Evolutionary conservation across 1,284 basidiomycete species (phyloP), one percentile per base, ranked within the genome.

Genomic region (Melampsora americana): DNA sequence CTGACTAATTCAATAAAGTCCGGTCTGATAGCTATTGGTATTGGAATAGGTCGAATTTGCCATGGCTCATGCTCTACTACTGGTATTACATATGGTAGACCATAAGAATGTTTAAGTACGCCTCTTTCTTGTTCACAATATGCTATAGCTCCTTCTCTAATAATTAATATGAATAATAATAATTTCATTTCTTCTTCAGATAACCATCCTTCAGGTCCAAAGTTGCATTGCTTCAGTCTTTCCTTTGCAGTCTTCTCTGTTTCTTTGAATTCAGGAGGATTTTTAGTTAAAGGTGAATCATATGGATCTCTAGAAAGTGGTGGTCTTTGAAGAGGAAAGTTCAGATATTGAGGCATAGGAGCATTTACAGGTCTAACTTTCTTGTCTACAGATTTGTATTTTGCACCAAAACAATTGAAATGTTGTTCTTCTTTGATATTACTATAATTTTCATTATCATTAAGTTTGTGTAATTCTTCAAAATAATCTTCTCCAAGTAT

Each of bases 351-450:
- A 23, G 46, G 71, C 61, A 73, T 66, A 35, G 46, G 46, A 23
- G 42, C 32, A 53, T 72, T 72, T 5, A 64, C 60, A 7, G 59
- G 59, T 32, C 32, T 64, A 7, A 72, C 44, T 26, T 72, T 72
- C 30, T 46, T 50, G 4, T 20, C 20, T 11, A 73, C 71, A 7
- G 71, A 48, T 53, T 73, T 73, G 23, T 66, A 73, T 18, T 73
- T 73, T 5, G 62, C 23, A 14, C 28, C 61, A 20, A 64, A 61
- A 42, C 35, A 30, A n/a, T 44, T 12, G 4, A 48, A 28, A 4
- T 16, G 5, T 11, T 39, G 56, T 30, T 46, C 35, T 26, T 4
- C 14, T 5, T 20, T 20, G 4, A 16, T 5, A 2, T 16, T 53
- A 53, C 16, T 53, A 5, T 53, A 12, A 2, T 53, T 12, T 35